Base-by-base conservation (phyloP, 202 grass and related monocot species). In the Sporobolus alterniflorus region DNA sequence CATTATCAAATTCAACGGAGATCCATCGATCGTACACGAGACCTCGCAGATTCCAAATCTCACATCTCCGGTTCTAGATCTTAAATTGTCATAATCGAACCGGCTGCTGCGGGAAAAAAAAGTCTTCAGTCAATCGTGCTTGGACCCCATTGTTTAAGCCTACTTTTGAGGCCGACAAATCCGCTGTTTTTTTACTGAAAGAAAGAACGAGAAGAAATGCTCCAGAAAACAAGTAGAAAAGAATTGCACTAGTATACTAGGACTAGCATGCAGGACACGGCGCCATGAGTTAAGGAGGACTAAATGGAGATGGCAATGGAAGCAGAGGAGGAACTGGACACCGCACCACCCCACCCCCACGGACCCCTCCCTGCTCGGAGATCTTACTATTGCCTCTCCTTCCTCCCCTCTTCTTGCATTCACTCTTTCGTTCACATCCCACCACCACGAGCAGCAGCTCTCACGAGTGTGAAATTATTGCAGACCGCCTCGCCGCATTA, bases 231-330 rank as follows among this genome's bases (percentile, higher is more conserved):
- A 17, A 67, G 81, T 22, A 66, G 3, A 12, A 47, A 4, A 8
- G 0, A 52, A 55, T 3, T 16, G 13, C 4, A 48, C 11, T 16
- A 64, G n/a, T 22, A 50, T 3, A 33, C n/a, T n/a, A n/a, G 18
- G 22, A 25, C 9, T 55, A 18, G 43, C 25, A 32, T 3, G 47
- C 15, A 6, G 12, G 59, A 42, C 11, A 12, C 3, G 44, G 26
- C 30, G 51, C 71, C 85, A 29, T 17, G 50, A 87, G 44, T 77
- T 56, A 44, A 44, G 85, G 56, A 71, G 78, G 66, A 82, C 77
- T 88, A 77, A 83, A 64, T 83, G 85, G 85, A 72, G 75, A 22
- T 74, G 71, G 61, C 71, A 10, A 55, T 22, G 59, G 1, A 17
- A 21, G 49, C 6, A 51, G 49, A 51, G 18, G 33, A 11, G 70